Evolutionary conservation across 805 yeast genomes (phyloP).

Genomic region (Saccharomycopsis sp.): DNA sequence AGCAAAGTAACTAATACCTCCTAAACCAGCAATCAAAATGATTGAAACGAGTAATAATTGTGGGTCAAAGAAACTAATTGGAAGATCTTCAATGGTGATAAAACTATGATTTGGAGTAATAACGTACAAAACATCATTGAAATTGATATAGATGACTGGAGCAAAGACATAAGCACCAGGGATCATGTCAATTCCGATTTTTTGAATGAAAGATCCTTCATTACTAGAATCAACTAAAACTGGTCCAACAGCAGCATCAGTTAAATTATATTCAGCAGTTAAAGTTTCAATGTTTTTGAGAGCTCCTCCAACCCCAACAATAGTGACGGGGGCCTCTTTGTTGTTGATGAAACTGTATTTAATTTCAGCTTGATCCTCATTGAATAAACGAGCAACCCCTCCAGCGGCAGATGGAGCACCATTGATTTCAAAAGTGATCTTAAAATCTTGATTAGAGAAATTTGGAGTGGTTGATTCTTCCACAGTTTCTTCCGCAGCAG

Average conservation of each 20-base stretch:
- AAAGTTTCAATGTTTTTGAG: slow-evolving; percentile 47
- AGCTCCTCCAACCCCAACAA: slow-evolving; percentile 63
- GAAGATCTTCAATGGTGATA: slow-evolving; percentile 48
- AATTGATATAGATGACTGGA: slow-evolving; percentile 48
- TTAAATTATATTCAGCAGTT: slow-evolving; percentile 45
- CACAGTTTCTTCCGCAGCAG: slow-evolving; percentile 5
- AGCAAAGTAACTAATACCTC: slow-evolving; percentile 37
- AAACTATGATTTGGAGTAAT: slow-evolving; percentile 50
- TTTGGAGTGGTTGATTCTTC: slow-evolving; percentile 1
- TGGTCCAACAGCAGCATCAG: slow-evolving; percentile 57
- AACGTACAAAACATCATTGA: slow-evolving; percentile 38
- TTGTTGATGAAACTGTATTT: slow-evolving; percentile 42
- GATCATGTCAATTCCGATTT: slow-evolving; percentile 45
- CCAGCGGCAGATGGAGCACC: slow-evolving; percentile 3
- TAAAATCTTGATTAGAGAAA: slow-evolving; percentile 5
- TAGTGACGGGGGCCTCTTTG: slow-evolving; percentile 38
- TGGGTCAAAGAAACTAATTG: slow-evolving; percentile 64
- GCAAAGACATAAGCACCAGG: slow-evolving; percentile 48
- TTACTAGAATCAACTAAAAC: slow-evolving; percentile 40
- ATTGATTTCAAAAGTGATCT: slow-evolving; percentile 8
- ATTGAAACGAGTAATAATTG: slow-evolving; percentile 55
- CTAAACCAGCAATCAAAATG: slow-evolving; percentile 39
- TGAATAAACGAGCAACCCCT: slow-evolving; percentile 26
- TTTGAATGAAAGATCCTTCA: slow-evolving; percentile 42
- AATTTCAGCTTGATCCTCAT: slow-evolving; percentile 45